Evolutionary conservation across 768 basidiomycete genomes (phyloP), one percentile per base, ranked within the genome.

Genomic region (Tricholoma matsutake): DNA sequence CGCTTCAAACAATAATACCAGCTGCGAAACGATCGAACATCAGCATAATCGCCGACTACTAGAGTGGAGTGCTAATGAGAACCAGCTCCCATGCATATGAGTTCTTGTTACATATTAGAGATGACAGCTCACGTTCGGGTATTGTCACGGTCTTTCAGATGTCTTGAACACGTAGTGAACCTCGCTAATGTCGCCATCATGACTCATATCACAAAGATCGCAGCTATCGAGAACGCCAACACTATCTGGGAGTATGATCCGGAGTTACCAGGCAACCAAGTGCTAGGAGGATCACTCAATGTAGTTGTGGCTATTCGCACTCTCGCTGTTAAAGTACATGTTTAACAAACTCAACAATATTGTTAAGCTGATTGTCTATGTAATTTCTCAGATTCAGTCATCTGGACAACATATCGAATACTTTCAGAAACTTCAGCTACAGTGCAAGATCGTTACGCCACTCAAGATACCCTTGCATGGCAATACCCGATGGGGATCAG

Each of bases 221-320:
- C 68, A 0, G 65, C 65, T 1, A 57, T 75, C 2, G 69, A 74
- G 43, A 74, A 63, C 0, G 55, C 65, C 11, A 66, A 59, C 0
- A 71, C 73, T 0, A 76, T 78, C 13, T 78, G 73, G 75, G 71
- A 74, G 16, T 76, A 70, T 57, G 68, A 78, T 31, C 75, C 74
- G 0, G 28, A 18, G 0, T 34, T 63, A 3, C 10, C 39, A 2
- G 61, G 62, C 34, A 75, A 76, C 54, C 57, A 60, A 9, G 65
- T 76, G 4, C 62, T 69, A 22, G 65, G 66, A 6, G 64, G 68
- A 18, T 72, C 67, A 0, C 62, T 75, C 0, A 68, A 76, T 61
- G 71, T 73, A 2, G 67, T 77, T 37, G 68, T 74, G 0, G 63
- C 71, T 0, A 66, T 76, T 2, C 58, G 64, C 0, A 76, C 71